phyloP scores from a whole-genome alignment of 73 alveolate genomes.

The Tetrahymena elliotti region DNA sequence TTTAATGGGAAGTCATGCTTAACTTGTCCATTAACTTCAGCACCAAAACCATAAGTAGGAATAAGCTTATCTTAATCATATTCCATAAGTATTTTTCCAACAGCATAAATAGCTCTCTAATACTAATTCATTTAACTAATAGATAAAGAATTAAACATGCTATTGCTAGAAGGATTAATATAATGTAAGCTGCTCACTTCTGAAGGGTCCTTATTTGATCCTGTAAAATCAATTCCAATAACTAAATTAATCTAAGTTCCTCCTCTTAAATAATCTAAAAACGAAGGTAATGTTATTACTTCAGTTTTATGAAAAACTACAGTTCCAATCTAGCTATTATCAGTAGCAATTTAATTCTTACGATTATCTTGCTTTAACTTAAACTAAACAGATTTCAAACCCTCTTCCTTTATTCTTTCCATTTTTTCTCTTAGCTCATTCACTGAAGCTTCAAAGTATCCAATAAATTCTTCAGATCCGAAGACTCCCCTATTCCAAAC shows the following conservation, averaged over 20 bases:
- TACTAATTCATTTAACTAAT: slow-evolving; percentile 42
- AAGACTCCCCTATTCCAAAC: slow-evolving; percentile 50
- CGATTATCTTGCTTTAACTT: background rate
- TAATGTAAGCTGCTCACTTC: slow-evolving; percentile 53
- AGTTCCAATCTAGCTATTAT: background rate
- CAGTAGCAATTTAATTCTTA: background rate
- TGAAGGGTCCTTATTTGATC: slow-evolving; percentile 58
- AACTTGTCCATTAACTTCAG: slow-evolving; percentile 44
- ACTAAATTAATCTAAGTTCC: slow-evolving; percentile 69
- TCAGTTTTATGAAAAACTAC: slow-evolving; percentile 12
- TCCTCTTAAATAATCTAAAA: slow-evolving; percentile 67
- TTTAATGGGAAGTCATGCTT: slow-evolving; percentile 66
- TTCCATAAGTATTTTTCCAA: slow-evolving; percentile 62
- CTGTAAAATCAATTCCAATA: slow-evolving; percentile 77
- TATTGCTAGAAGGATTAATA: slow-evolving; percentile 29
- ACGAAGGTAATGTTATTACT: slow-evolving; percentile 34
- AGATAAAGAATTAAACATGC: background rate
- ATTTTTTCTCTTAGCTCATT: slow-evolving; percentile 12
- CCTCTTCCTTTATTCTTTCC: background rate
- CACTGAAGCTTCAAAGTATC: slow-evolving; percentile 38
- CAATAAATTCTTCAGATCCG: slow-evolving; percentile 48
- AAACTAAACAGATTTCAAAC: background rate
- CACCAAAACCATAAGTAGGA: slow-evolving; percentile 82
- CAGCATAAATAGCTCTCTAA: slow-evolving; percentile 59
- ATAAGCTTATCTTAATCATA: slow-evolving; percentile 73